These are phyloP conservation scores for Cryptosporidium sp. DNA, from an alignment of 169 alveolate species.

Conservation along the genomic window DNA sequence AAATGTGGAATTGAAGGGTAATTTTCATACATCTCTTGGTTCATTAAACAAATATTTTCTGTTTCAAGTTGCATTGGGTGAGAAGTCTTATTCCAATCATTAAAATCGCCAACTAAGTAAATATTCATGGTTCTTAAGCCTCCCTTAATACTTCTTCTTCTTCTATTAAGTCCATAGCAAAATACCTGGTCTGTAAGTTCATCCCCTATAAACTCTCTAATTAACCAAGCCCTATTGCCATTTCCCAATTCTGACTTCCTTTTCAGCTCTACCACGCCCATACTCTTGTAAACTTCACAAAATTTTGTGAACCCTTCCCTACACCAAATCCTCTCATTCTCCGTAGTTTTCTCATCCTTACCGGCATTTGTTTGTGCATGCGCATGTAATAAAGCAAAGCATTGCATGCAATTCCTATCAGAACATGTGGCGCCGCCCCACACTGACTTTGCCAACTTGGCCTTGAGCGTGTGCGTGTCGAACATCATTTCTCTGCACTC, in stretches of 20 bases:
- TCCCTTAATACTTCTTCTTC: conserved; percentile 20
- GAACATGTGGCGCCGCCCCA: conserved; percentile 21
- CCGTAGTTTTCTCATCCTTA: background rate
- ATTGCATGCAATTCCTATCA: conserved; percentile 20
- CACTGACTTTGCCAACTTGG: conserved; percentile 30
- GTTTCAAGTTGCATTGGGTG: conserved; percentile 78
- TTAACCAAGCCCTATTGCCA: conserved; percentile 27
- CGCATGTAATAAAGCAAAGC: background rate
- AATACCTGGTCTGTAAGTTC: conserved; percentile 35
- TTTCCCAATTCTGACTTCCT: background rate
- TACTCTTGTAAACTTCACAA: conserved; percentile 43
- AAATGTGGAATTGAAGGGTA: conserved; percentile 58
- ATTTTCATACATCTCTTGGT: background rate
- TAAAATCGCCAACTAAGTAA: conserved; percentile 82
- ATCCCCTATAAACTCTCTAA: conserved; percentile 65
- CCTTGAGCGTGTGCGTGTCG: conserved; percentile 14
- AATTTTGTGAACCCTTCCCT: conserved; percentile 23
- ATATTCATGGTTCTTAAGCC: conserved; percentile 39
- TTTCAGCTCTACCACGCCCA: conserved; percentile 51
- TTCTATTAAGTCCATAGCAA: conserved; percentile 24
- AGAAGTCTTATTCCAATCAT: conserved; percentile 81
- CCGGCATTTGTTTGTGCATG: background rate
- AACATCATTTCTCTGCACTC: conserved; percentile 51
- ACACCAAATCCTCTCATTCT: conserved; percentile 13
- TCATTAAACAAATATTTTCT: conserved; percentile 8